Conservation (phyloP, 306 rosid species). For the Albizia julibrissin region DNA sequence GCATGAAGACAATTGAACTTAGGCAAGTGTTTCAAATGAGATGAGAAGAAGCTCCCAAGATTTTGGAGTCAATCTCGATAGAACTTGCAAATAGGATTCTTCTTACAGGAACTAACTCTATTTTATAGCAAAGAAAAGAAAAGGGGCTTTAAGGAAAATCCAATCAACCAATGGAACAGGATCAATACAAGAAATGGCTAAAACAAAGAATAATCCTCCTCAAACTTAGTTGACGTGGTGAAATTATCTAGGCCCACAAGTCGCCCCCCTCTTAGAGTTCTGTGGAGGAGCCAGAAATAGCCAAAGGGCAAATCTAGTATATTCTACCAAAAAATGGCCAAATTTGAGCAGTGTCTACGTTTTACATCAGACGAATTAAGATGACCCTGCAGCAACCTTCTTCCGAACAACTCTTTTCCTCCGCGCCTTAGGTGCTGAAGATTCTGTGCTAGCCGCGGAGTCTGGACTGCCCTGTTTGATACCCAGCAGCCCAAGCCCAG, state of each 20-base stretch:
- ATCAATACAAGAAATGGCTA: constrained; percentile 25
- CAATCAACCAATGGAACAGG: constrained; percentile 7
- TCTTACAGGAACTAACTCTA: constrained; percentile 26
- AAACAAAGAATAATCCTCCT: constrained; percentile 31
- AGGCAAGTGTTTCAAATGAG: not conserved
- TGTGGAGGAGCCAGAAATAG: constrained; percentile 28
- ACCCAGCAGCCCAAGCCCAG: constrained; percentile 98
- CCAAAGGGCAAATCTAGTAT: constrained; percentile 31
- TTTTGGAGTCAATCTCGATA: not conserved
- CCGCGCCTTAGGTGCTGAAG: constrained; percentile 72
- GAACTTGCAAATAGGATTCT: not conserved
- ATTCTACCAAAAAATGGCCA: constrained; percentile 43
- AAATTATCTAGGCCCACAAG: constrained; percentile 30
- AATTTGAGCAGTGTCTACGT: constrained; percentile 40
- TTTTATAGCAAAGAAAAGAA: constrained; percentile 6
- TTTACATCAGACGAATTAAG: constrained; percentile 33
- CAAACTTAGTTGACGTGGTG: constrained; percentile 16
- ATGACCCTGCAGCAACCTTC: constrained; percentile 74
- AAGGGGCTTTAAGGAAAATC: constrained; percentile 22
- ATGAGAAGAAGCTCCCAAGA: not conserved
- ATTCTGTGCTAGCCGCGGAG: constrained; percentile 49
- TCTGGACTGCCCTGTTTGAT: constrained; percentile 67
- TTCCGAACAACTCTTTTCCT: constrained; percentile 86
- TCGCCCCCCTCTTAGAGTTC: constrained; percentile 20
- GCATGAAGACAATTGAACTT: not conserved